phyloP scores from a whole-genome alignment of 768 basidiomycete species.

The Rhodotorula kratochvilovae region DNA sequence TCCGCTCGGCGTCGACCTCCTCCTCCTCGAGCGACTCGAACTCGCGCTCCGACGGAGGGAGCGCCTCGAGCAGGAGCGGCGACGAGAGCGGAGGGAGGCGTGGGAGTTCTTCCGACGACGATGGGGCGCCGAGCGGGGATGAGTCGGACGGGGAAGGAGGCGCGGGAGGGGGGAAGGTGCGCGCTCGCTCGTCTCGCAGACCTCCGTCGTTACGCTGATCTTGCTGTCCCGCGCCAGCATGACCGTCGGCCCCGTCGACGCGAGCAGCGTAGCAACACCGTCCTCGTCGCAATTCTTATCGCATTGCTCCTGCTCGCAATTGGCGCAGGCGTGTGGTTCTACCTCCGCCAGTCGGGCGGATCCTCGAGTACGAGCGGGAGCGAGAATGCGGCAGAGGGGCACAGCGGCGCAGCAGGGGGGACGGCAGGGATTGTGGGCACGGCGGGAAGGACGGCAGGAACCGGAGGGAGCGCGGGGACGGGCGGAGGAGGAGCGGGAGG shows the following conservation, averaged over 20 bases:
- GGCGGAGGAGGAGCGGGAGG: too few relatives aligned
- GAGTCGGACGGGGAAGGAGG: too few relatives aligned
- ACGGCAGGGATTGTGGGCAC: background rate
- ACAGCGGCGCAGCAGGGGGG: too few relatives aligned
- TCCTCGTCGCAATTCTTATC: background rate
- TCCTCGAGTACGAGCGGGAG: background rate
- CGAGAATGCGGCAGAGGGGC: background rate
- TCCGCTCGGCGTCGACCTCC: background rate
- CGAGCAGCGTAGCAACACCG: background rate
- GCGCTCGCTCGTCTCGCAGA: too few relatives aligned
- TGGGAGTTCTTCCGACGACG: too few relatives aligned
- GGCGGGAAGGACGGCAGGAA: too few relatives aligned
- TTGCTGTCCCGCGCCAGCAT: too few relatives aligned
- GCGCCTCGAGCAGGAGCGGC: background rate
- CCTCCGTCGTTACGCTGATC: background rate
- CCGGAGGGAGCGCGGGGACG: too few relatives aligned
- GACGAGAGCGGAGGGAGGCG: background rate
- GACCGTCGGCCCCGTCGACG: background rate
- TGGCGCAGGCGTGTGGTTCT: slow-evolving; percentile 8
- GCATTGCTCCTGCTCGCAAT: background rate
- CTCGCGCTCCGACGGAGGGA: background rate
- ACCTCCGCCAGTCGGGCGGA: background rate
- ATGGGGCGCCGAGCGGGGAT: too few relatives aligned
- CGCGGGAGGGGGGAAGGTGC: too few relatives aligned
- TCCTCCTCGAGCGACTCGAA: too few relatives aligned